phyloP scores from a whole-genome alignment of 2,329 filamentous ascomycete species.

The Botrytis paeoniae region DNA sequence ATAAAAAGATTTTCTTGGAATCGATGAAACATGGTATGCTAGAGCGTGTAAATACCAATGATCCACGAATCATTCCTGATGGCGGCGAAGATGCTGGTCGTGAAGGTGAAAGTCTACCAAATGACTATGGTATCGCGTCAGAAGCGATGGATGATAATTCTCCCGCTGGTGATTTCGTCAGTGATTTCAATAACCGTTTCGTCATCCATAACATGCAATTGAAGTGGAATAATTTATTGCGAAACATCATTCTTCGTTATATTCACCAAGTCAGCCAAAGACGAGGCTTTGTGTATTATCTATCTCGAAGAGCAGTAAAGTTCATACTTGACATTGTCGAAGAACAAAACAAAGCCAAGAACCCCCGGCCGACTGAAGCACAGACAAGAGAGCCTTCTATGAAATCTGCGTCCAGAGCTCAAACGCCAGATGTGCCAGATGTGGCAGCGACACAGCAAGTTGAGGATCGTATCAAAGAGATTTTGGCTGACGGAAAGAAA shows the following conservation, averaged over 20 bases:
- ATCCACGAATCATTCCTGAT: conserved; percentile 31
- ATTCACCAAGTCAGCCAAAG: conserved; percentile 96
- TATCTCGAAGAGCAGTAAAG: conserved; percentile 91
- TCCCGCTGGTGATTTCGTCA: conserved; percentile 76
- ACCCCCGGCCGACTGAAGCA: conserved; percentile 35
- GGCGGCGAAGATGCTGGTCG: conserved; percentile 42
- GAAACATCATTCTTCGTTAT: conserved; percentile 95
- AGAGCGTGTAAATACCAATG: conserved; percentile 33
- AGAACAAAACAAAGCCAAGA: conserved; percentile 69
- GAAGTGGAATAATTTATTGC: conserved; percentile 96
- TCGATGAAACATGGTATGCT: conserved; percentile 47
- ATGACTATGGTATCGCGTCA: conserved; percentile 43
- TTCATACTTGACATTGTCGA: conserved; percentile 98
- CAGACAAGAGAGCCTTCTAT: conserved; percentile 32
- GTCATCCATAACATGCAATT: conserved; percentile 96
- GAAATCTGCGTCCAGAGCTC: conserved; percentile 25
- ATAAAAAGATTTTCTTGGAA: conserved; percentile 58
- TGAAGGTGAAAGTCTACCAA: conserved; percentile 32
- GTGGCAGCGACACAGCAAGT: conserved; percentile 56
- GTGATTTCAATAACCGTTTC: conserved; percentile 97
- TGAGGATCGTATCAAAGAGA: conserved; percentile 80
- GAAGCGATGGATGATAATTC: conserved; percentile 60
- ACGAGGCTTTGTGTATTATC: conserved; percentile 95
- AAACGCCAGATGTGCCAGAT: conserved; percentile 25
- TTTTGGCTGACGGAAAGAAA: conserved; percentile 78